These are phyloP conservation scores for Solanum infundibuliforme DNA, from an alignment of 257 asterid genomes.

Conservation along the genomic window DNA sequence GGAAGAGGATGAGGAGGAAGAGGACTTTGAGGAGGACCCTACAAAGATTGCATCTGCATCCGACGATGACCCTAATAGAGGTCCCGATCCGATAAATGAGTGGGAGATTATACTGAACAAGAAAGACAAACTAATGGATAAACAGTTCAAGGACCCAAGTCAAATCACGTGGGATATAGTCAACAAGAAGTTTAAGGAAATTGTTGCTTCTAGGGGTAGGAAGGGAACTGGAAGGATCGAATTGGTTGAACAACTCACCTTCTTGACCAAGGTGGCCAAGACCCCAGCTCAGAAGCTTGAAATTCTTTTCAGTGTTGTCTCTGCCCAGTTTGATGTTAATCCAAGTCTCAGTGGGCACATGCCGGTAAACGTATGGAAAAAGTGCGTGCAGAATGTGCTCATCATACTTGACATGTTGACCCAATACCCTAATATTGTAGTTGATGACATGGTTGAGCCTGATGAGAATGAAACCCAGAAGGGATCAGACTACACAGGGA, in stretches of 20 bases:
- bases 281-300: slow-evolving; percentile 14
- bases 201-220: slow-evolving; percentile 66
- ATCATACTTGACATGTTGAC: slow-evolving; percentile 63
- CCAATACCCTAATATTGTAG: slow-evolving; percentile 71
- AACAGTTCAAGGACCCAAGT: slow-evolving; percentile 73
- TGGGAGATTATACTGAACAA: slow-evolving; percentile 84
- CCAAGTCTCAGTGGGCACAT: slow-evolving; percentile 72
- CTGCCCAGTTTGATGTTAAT: slow-evolving; percentile 69
- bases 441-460: slow-evolving; percentile 80
- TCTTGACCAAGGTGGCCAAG: slow-evolving; percentile 16
- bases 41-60: slow-evolving; percentile 11
- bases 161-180: slow-evolving; percentile 86
- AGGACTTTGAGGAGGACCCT: slow-evolving; percentile 36
- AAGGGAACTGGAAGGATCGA: slow-evolving; percentile 15
- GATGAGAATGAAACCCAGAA: slow-evolving; percentile 95
- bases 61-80: slow-evolving; percentile 32
- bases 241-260: slow-evolving; percentile 14
- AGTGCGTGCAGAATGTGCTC: slow-evolving; percentile 70
- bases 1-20: slow-evolving; percentile 21
- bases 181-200: slow-evolving; percentile 67
- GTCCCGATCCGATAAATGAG: slow-evolving; percentile 23
- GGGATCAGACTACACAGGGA: slow-evolving; percentile 52
- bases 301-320: slow-evolving; percentile 32
- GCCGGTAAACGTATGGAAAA: slow-evolving; percentile 94
- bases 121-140: slow-evolving; percentile 81